phyloP scores from a whole-genome alignment of 1,284 basidiomycete genomes.

The Melampsora americana region DNA sequence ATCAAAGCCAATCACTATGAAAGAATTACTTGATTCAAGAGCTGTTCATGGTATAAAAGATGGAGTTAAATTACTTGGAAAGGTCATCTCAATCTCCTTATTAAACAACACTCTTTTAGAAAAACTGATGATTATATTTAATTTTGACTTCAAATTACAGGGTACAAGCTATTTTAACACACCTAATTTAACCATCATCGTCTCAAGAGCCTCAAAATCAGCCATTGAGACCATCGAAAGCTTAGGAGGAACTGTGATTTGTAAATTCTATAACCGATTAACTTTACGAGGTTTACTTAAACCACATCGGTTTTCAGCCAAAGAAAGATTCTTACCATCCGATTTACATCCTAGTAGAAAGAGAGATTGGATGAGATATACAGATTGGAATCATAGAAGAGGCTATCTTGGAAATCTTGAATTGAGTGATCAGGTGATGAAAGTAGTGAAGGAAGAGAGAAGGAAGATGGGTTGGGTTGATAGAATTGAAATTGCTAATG shows the following conservation, averaged over 20 bases:
- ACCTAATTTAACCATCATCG: constrained; percentile 69
- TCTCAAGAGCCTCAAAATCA: constrained; percentile 78
- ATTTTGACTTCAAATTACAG: constrained; percentile 57
- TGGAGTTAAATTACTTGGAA: constrained; percentile 76
- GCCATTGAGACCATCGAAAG: constrained; percentile 81
- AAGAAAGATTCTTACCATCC: constrained; percentile 29
- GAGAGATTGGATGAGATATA: constrained; percentile 40
- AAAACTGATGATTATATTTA: constrained; percentile 8
- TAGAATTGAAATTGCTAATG: constrained; percentile 14
- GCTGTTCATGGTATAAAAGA: constrained; percentile 83
- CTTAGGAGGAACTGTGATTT: constrained; percentile 77
- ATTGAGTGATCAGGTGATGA: background rate
- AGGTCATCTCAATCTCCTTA: constrained; percentile 64
- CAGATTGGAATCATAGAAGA: constrained; percentile 39
- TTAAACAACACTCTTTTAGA: no score
- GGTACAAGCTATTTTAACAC: constrained; percentile 67
- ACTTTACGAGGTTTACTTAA: constrained; percentile 76
- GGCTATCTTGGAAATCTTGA: constrained; percentile 38
- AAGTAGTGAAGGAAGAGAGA: constrained; percentile 2
- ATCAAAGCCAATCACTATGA: constrained; percentile 79
- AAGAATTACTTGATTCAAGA: constrained; percentile 75
- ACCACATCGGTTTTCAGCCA: constrained; percentile 49
- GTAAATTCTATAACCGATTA: constrained; percentile 86
- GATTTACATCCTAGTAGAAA: constrained; percentile 38
- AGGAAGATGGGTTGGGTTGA: constrained; percentile 27